Base-by-base conservation (phyloP, 257 asterid species). In the Schizonepeta tenuifolia region DNA sequence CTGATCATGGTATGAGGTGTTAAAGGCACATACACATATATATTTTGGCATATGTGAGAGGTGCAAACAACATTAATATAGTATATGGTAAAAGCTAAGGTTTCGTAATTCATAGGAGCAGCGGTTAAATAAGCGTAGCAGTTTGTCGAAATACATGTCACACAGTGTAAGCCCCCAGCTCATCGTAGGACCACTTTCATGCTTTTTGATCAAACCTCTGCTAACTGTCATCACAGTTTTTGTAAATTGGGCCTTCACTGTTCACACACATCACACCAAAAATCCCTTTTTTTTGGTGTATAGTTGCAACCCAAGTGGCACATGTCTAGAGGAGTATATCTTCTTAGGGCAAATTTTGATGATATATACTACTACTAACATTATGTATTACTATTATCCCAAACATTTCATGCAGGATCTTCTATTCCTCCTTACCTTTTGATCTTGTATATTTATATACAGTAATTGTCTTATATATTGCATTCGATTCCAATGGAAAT, bases 111-210 rank as follows among this genome's bases (percentile, higher is more conserved):
- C 18, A 57, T 80, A 38, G 10, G n/a, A 4, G 24, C 82, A 70
- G 72, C 46, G 41, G 81, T 77, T 77, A 11, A 41, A 77, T 54
- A 40, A 46, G 69, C 59, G 22, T 12, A 64, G 38, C 64, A 64
- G 40, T 81, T 77, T 74, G 85, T 78, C 80, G 78, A 74, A 78
- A 70, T 77, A 43, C 69, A 40, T 80, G 77, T 76, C 78, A 60
- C 74, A 24, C 57, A 28, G 58, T 57, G 51, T 53, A 35, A 47
- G 10, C 3, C 35, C 69, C 54, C 83, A 73, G 73, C 83, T 75
- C 77, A 75, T 72, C 55, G 21, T 58, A 71, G 86, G 86, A 82
- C 86, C 86, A 82, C 86, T 64, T 1, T 7, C 8, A 9, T 69
- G 57, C 47, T 73, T 53, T 51, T 69, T 68, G 0, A 59, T 57